A percentile compares a stretch with the other conserved stretches of the same genome.
Evolutionary conservation across 1,284 basidiomycete genomes (phyloP).

Genomic region (Jaminaea rosea): DNA sequence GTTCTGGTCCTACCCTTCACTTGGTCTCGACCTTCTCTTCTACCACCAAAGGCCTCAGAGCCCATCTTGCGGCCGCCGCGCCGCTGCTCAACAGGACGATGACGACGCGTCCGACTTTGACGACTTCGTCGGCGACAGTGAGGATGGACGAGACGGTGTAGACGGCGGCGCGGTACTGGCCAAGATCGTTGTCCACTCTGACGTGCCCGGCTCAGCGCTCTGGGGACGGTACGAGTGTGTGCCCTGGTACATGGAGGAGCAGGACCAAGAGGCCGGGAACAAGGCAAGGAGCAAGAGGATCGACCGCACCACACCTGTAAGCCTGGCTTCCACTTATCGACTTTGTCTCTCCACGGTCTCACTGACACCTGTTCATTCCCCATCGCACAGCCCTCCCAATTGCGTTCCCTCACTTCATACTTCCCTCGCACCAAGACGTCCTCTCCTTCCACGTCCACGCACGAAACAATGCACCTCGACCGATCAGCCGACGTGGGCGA

Average conservation of each 20-base stretch:
- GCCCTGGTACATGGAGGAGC: not conserved
- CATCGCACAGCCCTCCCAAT: not conserved
- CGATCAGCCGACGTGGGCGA: not conserved
- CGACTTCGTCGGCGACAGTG: no score
- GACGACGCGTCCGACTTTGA: no score
- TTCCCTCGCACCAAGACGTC: not conserved
- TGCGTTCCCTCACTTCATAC: not conserved
- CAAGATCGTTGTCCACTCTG: not conserved
- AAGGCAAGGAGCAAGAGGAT: not conserved
- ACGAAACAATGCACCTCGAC: not conserved
- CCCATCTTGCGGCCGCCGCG: not conserved
- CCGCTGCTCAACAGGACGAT: not conserved
- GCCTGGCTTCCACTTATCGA: not conserved
- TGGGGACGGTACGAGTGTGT: not conserved
- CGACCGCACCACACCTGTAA: not conserved
- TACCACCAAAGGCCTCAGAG: no score
- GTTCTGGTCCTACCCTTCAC: not conserved
- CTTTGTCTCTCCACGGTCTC: not conserved
- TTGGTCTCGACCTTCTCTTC: not conserved
- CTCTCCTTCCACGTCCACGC: not conserved
- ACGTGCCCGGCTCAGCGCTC: not conserved
- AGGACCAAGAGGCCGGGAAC: not conserved
- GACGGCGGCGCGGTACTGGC: not conserved
- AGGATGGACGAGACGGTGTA: no score
- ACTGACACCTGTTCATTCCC: not conserved